Evolutionary conservation across 768 basidiomycete species (phyloP).

Genomic region (Pleurotus djamor): DNA sequence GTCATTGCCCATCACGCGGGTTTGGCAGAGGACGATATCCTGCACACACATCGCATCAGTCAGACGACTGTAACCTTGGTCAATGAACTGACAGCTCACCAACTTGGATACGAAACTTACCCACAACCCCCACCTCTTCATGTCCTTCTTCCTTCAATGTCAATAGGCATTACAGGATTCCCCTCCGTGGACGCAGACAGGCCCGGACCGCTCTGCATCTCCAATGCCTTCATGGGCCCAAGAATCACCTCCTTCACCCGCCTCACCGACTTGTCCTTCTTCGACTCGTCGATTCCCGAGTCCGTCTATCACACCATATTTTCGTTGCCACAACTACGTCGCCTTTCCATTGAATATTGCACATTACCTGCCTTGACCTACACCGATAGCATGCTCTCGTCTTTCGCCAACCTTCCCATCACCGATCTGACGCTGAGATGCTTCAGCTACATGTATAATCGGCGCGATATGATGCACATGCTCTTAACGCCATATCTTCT

Average conservation of each 20-base stretch:
- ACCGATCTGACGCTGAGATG: slow-evolving; percentile 38
- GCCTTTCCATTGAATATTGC: slow-evolving; percentile 40
- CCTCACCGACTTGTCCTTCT: slow-evolving; percentile 34
- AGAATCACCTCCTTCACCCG: slow-evolving; percentile 24
- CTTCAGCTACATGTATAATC: slow-evolving; percentile 22
- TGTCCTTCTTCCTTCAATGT: not conserved
- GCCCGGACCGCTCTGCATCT: not conserved
- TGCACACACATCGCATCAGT: not conserved
- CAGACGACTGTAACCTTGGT: not conserved
- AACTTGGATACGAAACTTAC: not conserved
- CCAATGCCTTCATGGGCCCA: not conserved
- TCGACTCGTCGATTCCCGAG: slow-evolving; percentile 31
- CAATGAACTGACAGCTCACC: not conserved
- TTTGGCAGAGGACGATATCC: slow-evolving; percentile 2
- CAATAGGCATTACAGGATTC: not conserved
- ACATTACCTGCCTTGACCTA: slow-evolving; percentile 19
- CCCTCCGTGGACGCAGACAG: not conserved
- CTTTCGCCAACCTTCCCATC: slow-evolving; percentile 34
- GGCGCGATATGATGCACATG: slow-evolving; percentile 7
- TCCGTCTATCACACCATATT: slow-evolving; percentile 31
- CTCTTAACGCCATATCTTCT: slow-evolving; percentile 23
- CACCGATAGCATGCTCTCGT: slow-evolving; percentile 8
- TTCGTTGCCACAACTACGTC: slow-evolving; percentile 30
- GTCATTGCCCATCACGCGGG: not conserved
- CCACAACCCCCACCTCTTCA: slow-evolving; percentile 1